A percentile compares a stretch with the other conserved stretches of the same genome.
Conservation (phyloP, 371 early-diverging fungal species). For the Entomophthora muscae region DNA sequence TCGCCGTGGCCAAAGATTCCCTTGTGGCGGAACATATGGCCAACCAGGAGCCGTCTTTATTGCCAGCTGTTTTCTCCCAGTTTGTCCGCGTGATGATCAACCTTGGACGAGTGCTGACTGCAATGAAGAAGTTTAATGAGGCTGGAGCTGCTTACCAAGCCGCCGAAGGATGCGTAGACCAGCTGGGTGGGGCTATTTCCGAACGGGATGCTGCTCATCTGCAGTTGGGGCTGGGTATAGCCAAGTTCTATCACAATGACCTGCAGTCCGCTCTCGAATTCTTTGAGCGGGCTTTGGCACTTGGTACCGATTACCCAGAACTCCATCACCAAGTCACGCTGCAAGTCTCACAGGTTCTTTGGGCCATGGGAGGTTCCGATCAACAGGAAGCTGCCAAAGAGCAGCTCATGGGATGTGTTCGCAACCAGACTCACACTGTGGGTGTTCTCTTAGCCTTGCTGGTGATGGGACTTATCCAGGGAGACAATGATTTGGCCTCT, state of each 20-base stretch:
- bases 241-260: slow-evolving; percentile 50
- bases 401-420: slow-evolving; percentile 31
- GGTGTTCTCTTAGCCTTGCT: background rate
- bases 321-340: slow-evolving; percentile 42
- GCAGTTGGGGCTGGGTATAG: slow-evolving; percentile 48
- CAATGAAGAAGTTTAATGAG: slow-evolving; percentile 24
- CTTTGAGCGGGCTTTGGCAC: slow-evolving; percentile 52
- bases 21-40: background rate
- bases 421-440: background rate
- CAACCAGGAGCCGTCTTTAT: background rate
- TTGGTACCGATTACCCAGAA: slow-evolving; percentile 22
- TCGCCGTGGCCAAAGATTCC: background rate
- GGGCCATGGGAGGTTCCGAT: slow-evolving; percentile 65
- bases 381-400: slow-evolving; percentile 61
- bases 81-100: slow-evolving; percentile 20
- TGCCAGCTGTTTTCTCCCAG: slow-evolving; percentile 10
- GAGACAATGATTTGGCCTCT: background rate
- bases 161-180: slow-evolving; percentile 11
- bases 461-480: background rate
- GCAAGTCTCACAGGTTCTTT: slow-evolving; percentile 64
- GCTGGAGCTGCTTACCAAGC: slow-evolving; percentile 23
- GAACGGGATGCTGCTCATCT: slow-evolving; percentile 20
- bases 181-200: slow-evolving; percentile 11
- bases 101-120: slow-evolving; percentile 39
- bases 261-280: slow-evolving; percentile 41